Evolutionary conservation across 2,329 filamentous ascomycete species (phyloP), one percentile per base, ranked within the genome.

Genomic region (Fusarium sp.): DNA sequence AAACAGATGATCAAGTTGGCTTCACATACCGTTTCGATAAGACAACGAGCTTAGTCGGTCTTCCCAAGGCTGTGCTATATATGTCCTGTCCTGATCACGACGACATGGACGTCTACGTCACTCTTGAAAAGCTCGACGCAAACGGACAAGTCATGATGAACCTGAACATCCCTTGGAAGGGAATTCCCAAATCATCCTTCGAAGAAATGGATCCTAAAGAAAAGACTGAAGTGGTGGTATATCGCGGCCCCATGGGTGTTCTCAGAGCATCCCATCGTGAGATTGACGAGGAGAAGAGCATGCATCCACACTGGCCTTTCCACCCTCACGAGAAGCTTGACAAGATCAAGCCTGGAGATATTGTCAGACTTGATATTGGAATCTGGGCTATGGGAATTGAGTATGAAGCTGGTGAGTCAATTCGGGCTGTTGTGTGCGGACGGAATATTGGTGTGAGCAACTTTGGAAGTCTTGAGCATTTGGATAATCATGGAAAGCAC

Each of bases 351-450:
- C 15, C 60, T 11, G 58, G 58, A 0, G 35, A 63, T 16, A 3
- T 57, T 7, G 33, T 63, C 0, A 57, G 58, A 9, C 12, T 63
- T 0, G 60, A 63, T 5, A 63, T 63, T 1, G 60, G 60, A 3
- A 63, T 63, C 4, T 63, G 60, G 60, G 60, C 60, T 0, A 63
- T 63, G 58, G 60, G 60, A 4, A 63, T 63, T 4, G 60, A 63
- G 21, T 63, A 63, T 23, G 58, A 63, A 4, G 42, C 49, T 8
- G 60, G 60, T 0, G 60, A 63, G 29, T 63, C 58, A 0, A 28
- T 63, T 4, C 21, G 60, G 2, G 58, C 42, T 8, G 48, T 63
- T 13, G 24, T 63, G 1, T n/a, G 16, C 6, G 58, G 60, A 0
- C 31, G 58, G 2, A 63, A 63, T 16, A 8, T 63, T 5, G 60